Base-by-base conservation (phyloP, 192 early-diverging fungal genomes). In the Diversispora epigaea region DNA sequence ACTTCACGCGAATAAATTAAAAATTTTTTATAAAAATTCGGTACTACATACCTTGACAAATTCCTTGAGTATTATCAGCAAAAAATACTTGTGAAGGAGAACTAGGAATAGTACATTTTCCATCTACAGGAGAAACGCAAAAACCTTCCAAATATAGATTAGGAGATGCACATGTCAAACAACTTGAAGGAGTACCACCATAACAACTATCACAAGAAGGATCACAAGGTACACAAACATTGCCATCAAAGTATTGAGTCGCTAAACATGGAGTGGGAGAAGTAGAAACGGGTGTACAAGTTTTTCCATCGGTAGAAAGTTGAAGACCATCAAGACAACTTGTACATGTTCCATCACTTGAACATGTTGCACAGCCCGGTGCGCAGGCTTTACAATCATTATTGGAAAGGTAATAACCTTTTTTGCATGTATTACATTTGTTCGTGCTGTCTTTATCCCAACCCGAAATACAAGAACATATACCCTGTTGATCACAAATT, bases 391-490 rank as follows among this genome's bases (percentile, higher is more conserved):
- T 44, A 40, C 39, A 44, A 49, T 50, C 46, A 14, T 14, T 44
- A 11, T 39, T 61, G 6, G 49, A 64, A 9, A 4, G 3, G 47
- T 40, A 55, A 41, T 41, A 75, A 12, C 73, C 73, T 2, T 0
- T 0, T 64, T 75, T 54, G n/a, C 40, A 50, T 4, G 3, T 3
- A 8, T 1, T 21, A 14, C 73, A 75, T 54, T 52, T 11, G 3
- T 19, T 52, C 10, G 5, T 72, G 19, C 0, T 32, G 21, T 71
- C 22, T 6, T 3, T 9, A 7, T 22, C 41, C 32, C 61, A 75
- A n/a, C 73, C 73, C 4, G 62, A 60, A 43, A 52, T 62, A 64
- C 73, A 75, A 25, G 49, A 22, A 47, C 73, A 75, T 7, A 3
- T 65, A 0, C 62, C 61, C 52, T 64, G 44, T 19, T 1, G 2